Conservation (phyloP, 2,329 filamentous ascomycete genomes). For the Phialophora tarda region DNA sequence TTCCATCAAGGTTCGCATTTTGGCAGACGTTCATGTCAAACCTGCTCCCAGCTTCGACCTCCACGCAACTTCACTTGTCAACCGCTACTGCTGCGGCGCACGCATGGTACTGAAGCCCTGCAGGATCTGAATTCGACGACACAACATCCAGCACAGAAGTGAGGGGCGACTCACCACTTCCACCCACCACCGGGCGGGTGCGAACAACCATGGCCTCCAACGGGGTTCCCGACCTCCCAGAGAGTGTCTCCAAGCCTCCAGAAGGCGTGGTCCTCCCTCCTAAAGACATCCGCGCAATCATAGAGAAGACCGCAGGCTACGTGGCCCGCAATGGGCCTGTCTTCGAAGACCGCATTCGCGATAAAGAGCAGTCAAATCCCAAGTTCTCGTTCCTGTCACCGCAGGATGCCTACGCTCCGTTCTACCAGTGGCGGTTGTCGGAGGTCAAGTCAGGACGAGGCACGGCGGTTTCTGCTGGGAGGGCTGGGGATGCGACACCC, state of each 20-base stretch:
- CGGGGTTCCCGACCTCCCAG: constrained; percentile 49
- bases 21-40: not conserved
- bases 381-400: constrained; percentile 87
- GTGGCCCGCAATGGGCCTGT: constrained; percentile 70
- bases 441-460: constrained; percentile 86
- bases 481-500: constrained; percentile 66
- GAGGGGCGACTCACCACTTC: not conserved
- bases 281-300: constrained; percentile 77
- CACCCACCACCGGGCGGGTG: not conserved
- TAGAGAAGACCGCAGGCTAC: constrained; percentile 95
- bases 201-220: constrained; percentile 45
- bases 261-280: constrained; percentile 84
- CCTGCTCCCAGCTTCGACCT: not conserved
- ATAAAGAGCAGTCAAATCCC: constrained; percentile 82
- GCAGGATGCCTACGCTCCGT: constrained; percentile 82
- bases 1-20: constrained; percentile 17
- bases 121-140: not conserved
- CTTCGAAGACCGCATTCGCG: constrained; percentile 83
- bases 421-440: constrained; percentile 86
- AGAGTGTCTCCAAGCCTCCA: constrained; percentile 76
- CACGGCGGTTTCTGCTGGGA: constrained; percentile 76
- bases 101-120: not conserved
- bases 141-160: not conserved
- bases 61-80: not conserved
- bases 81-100: too few species aligned